A percentile compares a stretch with the other conserved stretches of the same genome.
Conservation (phyloP, 2,329 filamentous ascomycete genomes). For the Xylaria polymorpha region DNA sequence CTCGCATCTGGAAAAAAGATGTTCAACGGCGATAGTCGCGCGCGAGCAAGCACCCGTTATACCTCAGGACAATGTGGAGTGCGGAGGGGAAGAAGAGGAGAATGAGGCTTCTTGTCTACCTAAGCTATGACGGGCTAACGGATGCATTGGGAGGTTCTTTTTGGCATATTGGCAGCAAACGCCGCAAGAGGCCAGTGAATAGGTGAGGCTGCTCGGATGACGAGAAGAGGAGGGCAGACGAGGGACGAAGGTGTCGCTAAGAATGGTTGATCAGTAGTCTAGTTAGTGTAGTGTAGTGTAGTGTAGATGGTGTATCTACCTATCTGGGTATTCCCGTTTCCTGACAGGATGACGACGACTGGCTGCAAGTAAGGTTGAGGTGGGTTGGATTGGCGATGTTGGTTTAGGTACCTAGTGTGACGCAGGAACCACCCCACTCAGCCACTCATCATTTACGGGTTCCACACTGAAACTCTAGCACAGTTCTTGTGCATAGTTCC, state of each 20-base stretch:
- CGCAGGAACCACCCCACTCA: slow-evolving; percentile 37
- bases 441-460: slow-evolving; percentile 29
- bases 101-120: slow-evolving; percentile 29
- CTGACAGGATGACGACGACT: slow-evolving; percentile 36
- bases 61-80: slow-evolving; percentile 7
- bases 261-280: no score
- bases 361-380: slow-evolving; percentile 27
- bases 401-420: slow-evolving; percentile 5
- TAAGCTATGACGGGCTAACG: slow-evolving; percentile 37
- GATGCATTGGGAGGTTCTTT: slow-evolving; percentile 38
- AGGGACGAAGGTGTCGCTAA: slow-evolving; percentile 13
- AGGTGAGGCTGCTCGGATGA: slow-evolving; percentile 11
- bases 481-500: not conserved
- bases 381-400: slow-evolving; percentile 16
- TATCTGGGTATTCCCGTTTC: not conserved
- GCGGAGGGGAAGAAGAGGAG: slow-evolving; percentile 10
- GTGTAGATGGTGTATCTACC: not conserved
- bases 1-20: slow-evolving; percentile 48
- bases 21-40: slow-evolving; percentile 3
- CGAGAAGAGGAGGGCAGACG: not conserved
- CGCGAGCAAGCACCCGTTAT: slow-evolving; percentile 14
- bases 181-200: slow-evolving; percentile 33
- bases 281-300: not conserved
- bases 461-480: slow-evolving; percentile 19
- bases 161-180: slow-evolving; percentile 37